These are phyloP conservation scores for Ogataea neopini DNA, from an alignment of 805 yeast species.

Conservation along the genomic window DNA sequence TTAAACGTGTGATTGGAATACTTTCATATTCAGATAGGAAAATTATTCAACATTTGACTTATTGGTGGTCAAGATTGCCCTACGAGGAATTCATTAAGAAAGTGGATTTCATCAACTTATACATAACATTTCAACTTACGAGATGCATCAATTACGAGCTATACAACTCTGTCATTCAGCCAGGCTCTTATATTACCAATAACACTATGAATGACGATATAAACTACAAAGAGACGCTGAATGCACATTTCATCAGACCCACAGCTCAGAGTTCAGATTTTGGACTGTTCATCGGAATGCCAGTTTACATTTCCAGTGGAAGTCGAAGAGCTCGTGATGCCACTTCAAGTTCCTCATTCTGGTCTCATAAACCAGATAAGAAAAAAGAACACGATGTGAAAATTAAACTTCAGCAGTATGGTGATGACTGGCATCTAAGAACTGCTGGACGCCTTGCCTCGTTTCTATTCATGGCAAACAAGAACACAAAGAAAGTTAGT, in stretches of 20 bases:
- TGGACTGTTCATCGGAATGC: conserved; percentile 28
- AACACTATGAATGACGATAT: conserved; percentile 29
- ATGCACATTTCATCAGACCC: conserved; percentile 29
- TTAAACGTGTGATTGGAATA: conserved; percentile 69
- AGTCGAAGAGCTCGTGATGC: conserved; percentile 13
- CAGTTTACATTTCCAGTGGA: conserved; percentile 26
- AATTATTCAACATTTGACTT: conserved; percentile 45
- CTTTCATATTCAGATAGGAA: conserved; percentile 50
- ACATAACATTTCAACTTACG: conserved; percentile 74
- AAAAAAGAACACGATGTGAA: conserved; percentile 32
- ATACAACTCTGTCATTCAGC: conserved; percentile 24
- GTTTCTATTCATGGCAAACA: conserved; percentile 56
- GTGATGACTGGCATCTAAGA: conserved; percentile 78
- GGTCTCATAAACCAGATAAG: conserved; percentile 18
- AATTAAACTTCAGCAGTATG: conserved; percentile 60
- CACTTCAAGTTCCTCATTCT: conserved; percentile 12
- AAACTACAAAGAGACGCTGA: conserved; percentile 31
- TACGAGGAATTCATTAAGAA: conserved; percentile 46
- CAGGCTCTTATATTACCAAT: conserved; percentile 19
- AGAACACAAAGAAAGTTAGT: conserved; percentile 33
- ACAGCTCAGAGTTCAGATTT: conserved; percentile 27
- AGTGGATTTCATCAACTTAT: conserved; percentile 70
- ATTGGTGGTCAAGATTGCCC: conserved; percentile 53
- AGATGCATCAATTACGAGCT: conserved; percentile 44
- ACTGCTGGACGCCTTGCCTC: conserved; percentile 64